Percentiles rank a stretch among this genome's conserved stretches.
These are phyloP conservation scores for Podospora comata DNA, from an alignment of 495 filamentous ascomycete genomes.

Conservation along the genomic window DNA sequence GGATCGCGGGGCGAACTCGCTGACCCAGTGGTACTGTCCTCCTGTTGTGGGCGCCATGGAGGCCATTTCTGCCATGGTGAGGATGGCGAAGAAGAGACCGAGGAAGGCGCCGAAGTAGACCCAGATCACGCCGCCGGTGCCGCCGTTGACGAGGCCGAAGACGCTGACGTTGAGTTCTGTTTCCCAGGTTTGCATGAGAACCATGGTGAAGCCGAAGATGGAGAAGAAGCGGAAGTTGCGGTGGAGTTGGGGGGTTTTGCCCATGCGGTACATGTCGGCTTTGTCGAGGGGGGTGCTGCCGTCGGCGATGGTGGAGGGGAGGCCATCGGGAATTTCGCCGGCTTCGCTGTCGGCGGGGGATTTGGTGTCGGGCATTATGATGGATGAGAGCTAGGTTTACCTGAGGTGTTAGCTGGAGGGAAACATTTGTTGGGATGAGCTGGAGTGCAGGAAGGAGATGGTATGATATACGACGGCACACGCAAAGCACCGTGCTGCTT, in stretches of 20 bases:
- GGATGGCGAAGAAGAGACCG: slow-evolving; percentile 34
- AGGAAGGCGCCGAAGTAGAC: slow-evolving; percentile 34
- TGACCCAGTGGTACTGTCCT: slow-evolving; percentile 51
- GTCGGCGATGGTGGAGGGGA: not conserved
- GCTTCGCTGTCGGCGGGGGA: not conserved
- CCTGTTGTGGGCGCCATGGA: slow-evolving; percentile 42
- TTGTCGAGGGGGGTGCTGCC: slow-evolving; percentile 9
- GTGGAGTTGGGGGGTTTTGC: slow-evolving; percentile 33
- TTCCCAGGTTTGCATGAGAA: slow-evolving; percentile 7
- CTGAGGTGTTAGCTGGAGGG: no score
- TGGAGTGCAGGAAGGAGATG: no score
- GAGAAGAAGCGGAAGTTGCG: slow-evolving; percentile 29
- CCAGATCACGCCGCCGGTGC: slow-evolving; percentile 37
- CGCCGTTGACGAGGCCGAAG: slow-evolving; percentile 34
- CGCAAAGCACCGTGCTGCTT: no score
- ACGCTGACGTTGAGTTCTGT: slow-evolving; percentile 27
- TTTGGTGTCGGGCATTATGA: not conserved
- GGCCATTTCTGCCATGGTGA: slow-evolving; percentile 37
- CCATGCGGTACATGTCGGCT: slow-evolving; percentile 38
- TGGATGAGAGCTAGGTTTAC: no score
- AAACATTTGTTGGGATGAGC: no score
- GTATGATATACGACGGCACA: no score
- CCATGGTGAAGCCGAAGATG: slow-evolving; percentile 27
- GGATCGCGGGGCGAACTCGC: slow-evolving; percentile 44
- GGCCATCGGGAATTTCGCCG: no score